Conservation (phyloP, 2,329 filamentous ascomycete species). For the Microthyrium microscopicum region DNA sequence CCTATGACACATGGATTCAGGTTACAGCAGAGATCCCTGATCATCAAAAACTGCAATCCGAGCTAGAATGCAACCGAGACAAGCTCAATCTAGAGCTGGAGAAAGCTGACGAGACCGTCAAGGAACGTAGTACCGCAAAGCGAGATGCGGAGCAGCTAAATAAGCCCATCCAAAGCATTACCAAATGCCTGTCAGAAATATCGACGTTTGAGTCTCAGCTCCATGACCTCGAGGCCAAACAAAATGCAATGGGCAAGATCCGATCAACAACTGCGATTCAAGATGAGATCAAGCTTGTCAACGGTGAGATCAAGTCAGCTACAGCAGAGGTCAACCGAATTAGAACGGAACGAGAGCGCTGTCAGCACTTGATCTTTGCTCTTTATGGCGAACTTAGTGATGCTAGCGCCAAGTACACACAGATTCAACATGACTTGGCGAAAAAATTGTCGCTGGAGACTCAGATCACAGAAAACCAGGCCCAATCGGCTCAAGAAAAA, state of each 20-base stretch:
- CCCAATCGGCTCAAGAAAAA: constrained; percentile 50
- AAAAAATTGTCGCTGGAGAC: constrained; percentile 56
- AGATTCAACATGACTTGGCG: constrained; percentile 58
- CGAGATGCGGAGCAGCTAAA: constrained; percentile 59
- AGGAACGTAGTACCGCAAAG: constrained; percentile 44
- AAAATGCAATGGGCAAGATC: constrained; percentile 47
- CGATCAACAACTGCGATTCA: constrained; percentile 74
- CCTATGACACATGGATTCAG: constrained; percentile 59
- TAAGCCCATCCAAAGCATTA: constrained; percentile 61
- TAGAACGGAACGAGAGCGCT: constrained; percentile 52
- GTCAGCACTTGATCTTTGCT: constrained; percentile 47
- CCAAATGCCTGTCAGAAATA: constrained; percentile 56
- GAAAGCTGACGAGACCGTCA: constrained; percentile 49
- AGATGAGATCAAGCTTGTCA: constrained; percentile 49
- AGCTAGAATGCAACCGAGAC: constrained; percentile 25
- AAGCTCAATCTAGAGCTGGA: constrained; percentile 30
- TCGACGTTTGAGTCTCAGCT: constrained; percentile 56
- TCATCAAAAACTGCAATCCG: constrained; percentile 45
- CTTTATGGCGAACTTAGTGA: constrained; percentile 68
- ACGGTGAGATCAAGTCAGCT: constrained; percentile 48
- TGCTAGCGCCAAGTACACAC: constrained; percentile 53
- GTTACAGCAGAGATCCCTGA: constrained; percentile 55
- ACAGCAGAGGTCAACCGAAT: constrained; percentile 51
- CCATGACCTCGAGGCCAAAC: constrained; percentile 55
- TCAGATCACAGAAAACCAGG: constrained; percentile 59